A percentile compares a stretch with the other conserved stretches of the same genome.
Conservation (phyloP, 2,329 filamentous ascomycete species). For the Rugonectria rugulosa region DNA sequence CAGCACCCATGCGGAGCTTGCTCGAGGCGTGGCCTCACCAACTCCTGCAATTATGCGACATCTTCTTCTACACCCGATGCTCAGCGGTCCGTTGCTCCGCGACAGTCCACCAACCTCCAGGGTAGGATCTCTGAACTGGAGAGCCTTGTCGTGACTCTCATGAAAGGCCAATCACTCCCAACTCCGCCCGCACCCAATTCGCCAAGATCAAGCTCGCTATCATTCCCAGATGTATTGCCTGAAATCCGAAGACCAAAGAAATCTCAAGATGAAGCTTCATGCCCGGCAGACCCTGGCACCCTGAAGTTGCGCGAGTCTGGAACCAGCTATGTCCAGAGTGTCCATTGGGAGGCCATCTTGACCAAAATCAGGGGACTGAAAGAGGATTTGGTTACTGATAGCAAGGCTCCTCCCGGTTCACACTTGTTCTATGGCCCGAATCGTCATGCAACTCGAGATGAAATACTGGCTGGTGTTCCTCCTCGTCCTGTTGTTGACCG, state of each 20-base stretch:
- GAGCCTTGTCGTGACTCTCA: conserved; percentile 24
- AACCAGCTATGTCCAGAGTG: conserved; percentile 27
- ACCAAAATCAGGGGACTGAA: conserved; percentile 24
- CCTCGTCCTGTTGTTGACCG: conserved; percentile 26
- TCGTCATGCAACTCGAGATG: conserved; percentile 23
- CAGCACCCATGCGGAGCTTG: conserved; percentile 25
- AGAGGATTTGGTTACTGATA: conserved; percentile 22
- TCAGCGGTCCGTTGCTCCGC: conserved; percentile 3
- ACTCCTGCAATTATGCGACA: conserved; percentile 24
- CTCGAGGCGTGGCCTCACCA: conserved; percentile 15
- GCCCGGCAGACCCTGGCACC: conserved; percentile 22
- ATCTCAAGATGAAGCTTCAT: conserved; percentile 12
- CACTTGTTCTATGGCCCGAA: conserved; percentile 26
- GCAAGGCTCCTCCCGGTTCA: conserved; percentile 15
- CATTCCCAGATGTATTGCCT: conserved; percentile 11
- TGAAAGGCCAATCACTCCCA: conserved; percentile 20
- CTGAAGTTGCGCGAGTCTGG: conserved; percentile 18
- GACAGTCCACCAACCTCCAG: conserved; percentile 17
- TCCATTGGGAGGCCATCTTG: conserved; percentile 28
- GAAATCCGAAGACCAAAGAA: conserved; percentile 11
- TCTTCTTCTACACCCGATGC: conserved; percentile 16
- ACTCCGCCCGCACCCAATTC: conserved; percentile 13
- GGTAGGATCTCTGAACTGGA: conserved; percentile 26
- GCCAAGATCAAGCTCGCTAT: conserved; percentile 14
- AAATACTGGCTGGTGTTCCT: conserved; percentile 24